These are phyloP conservation scores for Penicillium crystallinum DNA, from an alignment of 495 filamentous ascomycete genomes.

Conservation along the genomic window DNA sequence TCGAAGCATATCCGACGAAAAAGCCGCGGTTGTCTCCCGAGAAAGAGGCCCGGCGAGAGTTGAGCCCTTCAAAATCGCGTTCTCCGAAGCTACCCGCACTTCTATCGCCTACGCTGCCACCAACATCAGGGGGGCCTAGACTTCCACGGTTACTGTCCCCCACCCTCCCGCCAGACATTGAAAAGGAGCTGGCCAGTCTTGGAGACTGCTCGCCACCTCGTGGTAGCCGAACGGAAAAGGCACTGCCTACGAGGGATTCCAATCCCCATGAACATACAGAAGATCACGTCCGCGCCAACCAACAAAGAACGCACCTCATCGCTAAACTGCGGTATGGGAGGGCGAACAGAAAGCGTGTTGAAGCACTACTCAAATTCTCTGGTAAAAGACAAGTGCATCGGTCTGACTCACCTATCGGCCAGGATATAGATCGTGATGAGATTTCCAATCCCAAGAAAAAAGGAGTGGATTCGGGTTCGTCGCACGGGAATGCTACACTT, in stretches of 20 bases:
- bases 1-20: constrained; percentile 26
- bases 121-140: constrained; percentile 27
- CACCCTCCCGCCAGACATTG: constrained; percentile 46
- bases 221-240: constrained; percentile 2
- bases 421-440: constrained; percentile 24
- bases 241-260: constrained; percentile 9
- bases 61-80: constrained; percentile 20
- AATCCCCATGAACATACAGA: neutral
- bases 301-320: constrained; percentile 18
- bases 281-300: neutral
- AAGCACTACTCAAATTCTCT: constrained; percentile 40
- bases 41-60: constrained; percentile 15
- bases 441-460: constrained; percentile 13
- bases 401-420: constrained; percentile 22
- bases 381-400: constrained; percentile 33
- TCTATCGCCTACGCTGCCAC: constrained; percentile 40
- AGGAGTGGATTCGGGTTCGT: neutral
- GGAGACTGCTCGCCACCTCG: constrained; percentile 20
- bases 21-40: constrained; percentile 29
- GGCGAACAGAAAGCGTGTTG: constrained; percentile 38
- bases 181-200: constrained; percentile 41
- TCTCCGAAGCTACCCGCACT: constrained; percentile 32
- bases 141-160: constrained; percentile 41
- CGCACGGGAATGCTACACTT: constrained; percentile 2
- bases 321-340: constrained; percentile 40